Conservation (phyloP, 2,329 filamentous ascomycete genomes). For the Didymella sp. region DNA sequence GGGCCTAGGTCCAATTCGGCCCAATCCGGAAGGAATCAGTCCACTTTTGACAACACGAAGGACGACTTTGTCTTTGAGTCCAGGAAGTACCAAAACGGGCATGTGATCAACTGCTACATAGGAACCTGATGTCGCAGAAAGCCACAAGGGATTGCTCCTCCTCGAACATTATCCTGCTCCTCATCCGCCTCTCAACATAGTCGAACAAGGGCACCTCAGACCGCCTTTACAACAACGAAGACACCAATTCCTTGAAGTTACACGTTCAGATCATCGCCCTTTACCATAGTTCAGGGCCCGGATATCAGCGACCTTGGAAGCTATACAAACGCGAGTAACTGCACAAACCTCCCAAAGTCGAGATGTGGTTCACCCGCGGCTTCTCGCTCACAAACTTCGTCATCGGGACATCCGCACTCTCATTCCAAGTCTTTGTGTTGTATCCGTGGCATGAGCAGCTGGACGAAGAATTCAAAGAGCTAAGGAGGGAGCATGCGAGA, state of each 20-base stretch:
- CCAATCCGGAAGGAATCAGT: conserved; percentile 29
- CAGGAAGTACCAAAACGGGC: not conserved
- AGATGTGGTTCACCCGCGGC: conserved; percentile 57
- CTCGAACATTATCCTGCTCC: no score
- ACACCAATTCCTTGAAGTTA: no score
- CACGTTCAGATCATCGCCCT: no score
- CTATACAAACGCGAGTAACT: no score
- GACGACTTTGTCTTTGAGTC: not conserved
- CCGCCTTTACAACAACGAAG: no score
- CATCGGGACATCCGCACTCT: conserved; percentile 69
- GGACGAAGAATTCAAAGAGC: conserved; percentile 65
- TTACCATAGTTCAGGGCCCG: no score
- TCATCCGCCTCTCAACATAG: no score
- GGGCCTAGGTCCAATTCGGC: conserved; percentile 25
- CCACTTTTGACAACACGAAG: conserved; percentile 24
- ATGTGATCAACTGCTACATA: not conserved
- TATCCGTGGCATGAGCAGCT: conserved; percentile 75
- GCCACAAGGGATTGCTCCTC: no score
- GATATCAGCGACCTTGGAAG: no score
- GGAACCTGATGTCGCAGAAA: not conserved
- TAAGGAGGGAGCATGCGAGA: conserved; percentile 64
- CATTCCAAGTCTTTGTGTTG: conserved; percentile 72
- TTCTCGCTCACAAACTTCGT: conserved; percentile 70
- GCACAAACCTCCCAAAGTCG: no score
- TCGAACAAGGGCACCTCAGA: no score